A percentile compares a stretch with the other conserved stretches of the same genome.
These are phyloP conservation scores for Talaromyces sp. DNA, from an alignment of 2,329 filamentous ascomycete genomes.

Conservation along the genomic window DNA sequence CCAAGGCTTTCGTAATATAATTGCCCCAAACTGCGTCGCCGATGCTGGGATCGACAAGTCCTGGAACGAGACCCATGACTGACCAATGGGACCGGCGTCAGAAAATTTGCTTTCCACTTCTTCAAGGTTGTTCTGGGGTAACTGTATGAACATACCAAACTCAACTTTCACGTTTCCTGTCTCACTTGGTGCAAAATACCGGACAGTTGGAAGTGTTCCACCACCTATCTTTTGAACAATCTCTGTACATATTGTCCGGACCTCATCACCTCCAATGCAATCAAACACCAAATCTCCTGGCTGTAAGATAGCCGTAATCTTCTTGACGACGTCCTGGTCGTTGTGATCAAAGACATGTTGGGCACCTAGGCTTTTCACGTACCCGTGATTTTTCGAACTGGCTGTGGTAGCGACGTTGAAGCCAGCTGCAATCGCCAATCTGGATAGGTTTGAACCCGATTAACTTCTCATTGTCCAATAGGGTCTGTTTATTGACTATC, in stretches of 20 bases:
- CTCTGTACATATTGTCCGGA: conserved; percentile 21
- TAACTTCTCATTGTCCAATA: not conserved
- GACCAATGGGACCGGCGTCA: not conserved
- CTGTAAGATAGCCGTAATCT: conserved; percentile 24
- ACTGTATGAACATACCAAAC: not conserved
- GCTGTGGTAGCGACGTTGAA: conserved; percentile 35
- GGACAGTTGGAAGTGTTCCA: conserved; percentile 7
- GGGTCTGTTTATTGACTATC: too few relatives aligned
- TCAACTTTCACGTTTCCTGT: not conserved
- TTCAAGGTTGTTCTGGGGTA: too few relatives aligned
- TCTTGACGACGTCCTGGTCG: conserved; percentile 30
- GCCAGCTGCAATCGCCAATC: conserved; percentile 29
- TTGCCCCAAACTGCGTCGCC: conserved; percentile 23
- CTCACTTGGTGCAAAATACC: not conserved
- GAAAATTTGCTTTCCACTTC: not conserved
- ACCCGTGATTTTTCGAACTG: conserved; percentile 28
- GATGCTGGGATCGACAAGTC: conserved; percentile 2
- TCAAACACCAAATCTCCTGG: conserved; percentile 4
- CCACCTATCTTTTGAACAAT: conserved; percentile 1
- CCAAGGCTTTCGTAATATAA: conserved; percentile 26
- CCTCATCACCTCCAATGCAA: conserved; percentile 27
- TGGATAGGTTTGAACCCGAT: conserved; percentile 7
- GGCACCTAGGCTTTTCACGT: conserved; percentile 32
- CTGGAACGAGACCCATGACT: conserved; percentile 4
- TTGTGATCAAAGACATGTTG: conserved; percentile 39